These are phyloP conservation scores for Astragalus membranaceus DNA, from an alignment of 306 rosid species.

Conservation along the genomic window DNA sequence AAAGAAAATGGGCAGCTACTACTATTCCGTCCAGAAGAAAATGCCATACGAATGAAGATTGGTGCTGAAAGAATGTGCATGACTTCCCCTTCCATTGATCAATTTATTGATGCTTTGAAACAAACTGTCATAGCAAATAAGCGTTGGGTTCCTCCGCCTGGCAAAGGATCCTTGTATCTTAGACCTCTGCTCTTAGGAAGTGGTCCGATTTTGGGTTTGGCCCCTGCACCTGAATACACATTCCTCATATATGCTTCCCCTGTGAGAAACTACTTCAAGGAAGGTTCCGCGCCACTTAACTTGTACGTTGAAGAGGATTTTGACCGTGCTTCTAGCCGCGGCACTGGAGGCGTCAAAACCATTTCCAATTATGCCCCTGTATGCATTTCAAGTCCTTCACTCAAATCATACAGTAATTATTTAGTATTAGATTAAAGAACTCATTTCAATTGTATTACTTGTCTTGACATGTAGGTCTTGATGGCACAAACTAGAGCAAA, in stretches of 20 bases:
- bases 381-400: not conserved
- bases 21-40: conserved; percentile 74
- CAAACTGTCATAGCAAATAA: conserved; percentile 63
- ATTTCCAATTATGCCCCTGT: conserved; percentile 88
- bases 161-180: conserved; percentile 72
- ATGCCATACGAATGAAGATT: conserved; percentile 62
- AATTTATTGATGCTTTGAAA: conserved; percentile 72
- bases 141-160: conserved; percentile 89
- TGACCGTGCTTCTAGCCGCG: conserved; percentile 75
- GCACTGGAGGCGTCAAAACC: conserved; percentile 76
- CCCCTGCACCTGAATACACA: conserved; percentile 70
- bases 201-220: conserved; percentile 78
- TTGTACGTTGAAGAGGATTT: conserved; percentile 69
- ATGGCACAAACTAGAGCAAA: conserved; percentile 67
- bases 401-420: not conserved
- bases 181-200: conserved; percentile 86
- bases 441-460: not conserved
- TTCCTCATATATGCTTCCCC: conserved; percentile 84
- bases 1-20: conserved; percentile 60
- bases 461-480: conserved; percentile 45
- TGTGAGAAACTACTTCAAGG: conserved; percentile 89
- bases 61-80: conserved; percentile 93
- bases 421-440: not conserved
- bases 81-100: conserved; percentile 58
- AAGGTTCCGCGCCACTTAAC: conserved; percentile 78